Evolutionary conservation across 1,284 basidiomycete genomes (phyloP), one percentile per base, ranked within the genome.

Genomic region (Sanghuangporus baumii): DNA sequence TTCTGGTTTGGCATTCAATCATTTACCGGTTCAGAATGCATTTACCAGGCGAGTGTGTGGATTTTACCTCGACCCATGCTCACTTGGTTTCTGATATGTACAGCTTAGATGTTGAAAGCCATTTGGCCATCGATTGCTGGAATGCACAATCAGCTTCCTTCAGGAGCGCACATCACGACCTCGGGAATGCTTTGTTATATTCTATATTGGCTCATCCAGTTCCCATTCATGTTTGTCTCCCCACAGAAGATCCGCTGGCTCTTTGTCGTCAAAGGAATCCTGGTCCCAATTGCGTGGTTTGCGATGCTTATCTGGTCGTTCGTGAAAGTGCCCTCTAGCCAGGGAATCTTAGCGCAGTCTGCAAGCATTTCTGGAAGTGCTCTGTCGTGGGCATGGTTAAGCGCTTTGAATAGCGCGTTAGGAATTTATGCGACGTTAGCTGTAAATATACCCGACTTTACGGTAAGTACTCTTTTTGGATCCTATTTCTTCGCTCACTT

Each of bases 361-460:
- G 69, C 80, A 0, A 71, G 70, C 1, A 65, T 88, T 6, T 73
- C 71, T n/a, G 86, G 87, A 3, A 78, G 77, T 60, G 73, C 73
- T 3, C 71, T 84, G 18, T 81, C 81, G 16, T 92, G 89, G 87
- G 87, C 86, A n/a, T 89, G 86, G 86, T 72, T 93, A 51, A 80
- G 79, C 59, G 81, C 86, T 0, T 71, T 92, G 62, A 90, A 89
- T 68, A 86, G 85, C 62, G 85, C 87, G 3, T 73, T 90, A 12
- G 86, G 87, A 0, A 80, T 84, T 59, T 90, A 86, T 68, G 75
- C 83, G 0, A 87, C 87, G 0, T 71, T 86, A 16, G 79, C 86
- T 0, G 83, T 91, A 56, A 91, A 92, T 71, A 89, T 91, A 54
- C 86, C 88, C 1, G 89, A 91, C 69, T 88, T 87, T 66, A 87